phyloP scores from a whole-genome alignment of 495 filamentous ascomycete genomes.

The Penicillium cosmopolitanum region DNA sequence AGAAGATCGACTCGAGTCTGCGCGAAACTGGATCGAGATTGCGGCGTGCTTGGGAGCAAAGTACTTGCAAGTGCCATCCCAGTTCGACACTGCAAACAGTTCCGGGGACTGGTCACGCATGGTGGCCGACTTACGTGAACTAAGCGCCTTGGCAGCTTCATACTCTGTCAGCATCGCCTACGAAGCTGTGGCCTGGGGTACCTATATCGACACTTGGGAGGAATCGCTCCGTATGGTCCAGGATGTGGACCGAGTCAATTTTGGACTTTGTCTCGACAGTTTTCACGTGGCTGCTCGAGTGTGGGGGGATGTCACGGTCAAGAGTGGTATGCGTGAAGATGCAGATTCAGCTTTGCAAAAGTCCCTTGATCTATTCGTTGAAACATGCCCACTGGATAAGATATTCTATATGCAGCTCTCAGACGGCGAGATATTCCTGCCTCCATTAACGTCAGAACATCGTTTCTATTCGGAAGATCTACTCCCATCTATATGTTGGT shows the following conservation, averaged over 20 bases:
- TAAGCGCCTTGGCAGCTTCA: background rate
- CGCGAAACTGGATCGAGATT: constrained; percentile 64
- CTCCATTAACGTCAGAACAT: background rate
- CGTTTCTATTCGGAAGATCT: background rate
- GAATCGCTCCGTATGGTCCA: constrained; percentile 60
- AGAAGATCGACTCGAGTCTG: constrained; percentile 61
- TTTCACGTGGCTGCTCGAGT: constrained; percentile 65
- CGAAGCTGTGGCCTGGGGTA: constrained; percentile 69
- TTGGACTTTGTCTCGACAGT: constrained; percentile 70
- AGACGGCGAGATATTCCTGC: constrained; percentile 52
- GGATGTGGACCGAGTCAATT: constrained; percentile 63
- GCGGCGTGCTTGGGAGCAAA: constrained; percentile 58
- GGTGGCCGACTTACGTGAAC: background rate
- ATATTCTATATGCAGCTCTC: constrained; percentile 71
- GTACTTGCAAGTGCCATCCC: constrained; percentile 65
- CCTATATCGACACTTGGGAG: constrained; percentile 66
- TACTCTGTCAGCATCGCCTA: constrained; percentile 46
- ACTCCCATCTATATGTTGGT: background rate
- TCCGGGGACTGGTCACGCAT: background rate
- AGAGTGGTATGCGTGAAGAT: background rate
- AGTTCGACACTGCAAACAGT: constrained; percentile 48
- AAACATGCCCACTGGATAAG: constrained; percentile 57
- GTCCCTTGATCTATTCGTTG: constrained; percentile 54
- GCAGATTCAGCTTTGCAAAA: constrained; percentile 31
- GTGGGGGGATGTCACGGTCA: background rate